Evolutionary conservation across 768 basidiomycete species (phyloP).

Genomic region (Lactarius sanguifluus): DNA sequence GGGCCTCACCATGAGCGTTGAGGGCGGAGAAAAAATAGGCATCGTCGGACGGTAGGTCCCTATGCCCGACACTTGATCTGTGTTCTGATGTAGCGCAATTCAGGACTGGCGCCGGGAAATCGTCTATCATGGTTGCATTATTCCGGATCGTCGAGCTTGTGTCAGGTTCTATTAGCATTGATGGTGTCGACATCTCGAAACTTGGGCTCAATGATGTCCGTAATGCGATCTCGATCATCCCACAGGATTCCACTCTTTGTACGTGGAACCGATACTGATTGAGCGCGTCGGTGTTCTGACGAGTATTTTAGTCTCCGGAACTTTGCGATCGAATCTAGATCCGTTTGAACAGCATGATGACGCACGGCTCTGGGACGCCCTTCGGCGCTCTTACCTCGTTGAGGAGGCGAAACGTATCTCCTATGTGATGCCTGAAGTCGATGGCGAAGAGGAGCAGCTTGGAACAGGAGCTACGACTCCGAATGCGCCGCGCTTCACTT

Average conservation of each 20-base stretch:
- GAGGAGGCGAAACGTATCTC: conserved; percentile 43
- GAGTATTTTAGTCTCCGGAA: conserved; percentile 61
- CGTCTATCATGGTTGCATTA: conserved; percentile 84
- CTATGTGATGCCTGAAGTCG: conserved; percentile 32
- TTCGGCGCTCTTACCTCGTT: conserved; percentile 81
- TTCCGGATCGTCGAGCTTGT: conserved; percentile 82
- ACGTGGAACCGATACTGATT: conserved; percentile 49
- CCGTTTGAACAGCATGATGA: conserved; percentile 84
- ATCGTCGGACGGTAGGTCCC: conserved; percentile 65
- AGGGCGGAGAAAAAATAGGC: conserved; percentile 85
- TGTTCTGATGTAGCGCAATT: conserved; percentile 10
- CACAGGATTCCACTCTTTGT: conserved; percentile 62
- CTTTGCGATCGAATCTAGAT: conserved; percentile 83
- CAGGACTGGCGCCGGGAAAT: conserved; percentile 83
- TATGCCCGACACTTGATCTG: conserved; percentile 21
- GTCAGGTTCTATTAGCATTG: conserved; percentile 73
- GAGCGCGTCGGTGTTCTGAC: conserved; percentile 20
- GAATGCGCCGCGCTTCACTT: conserved; percentile 54
- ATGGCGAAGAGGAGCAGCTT: conserved; percentile 42
- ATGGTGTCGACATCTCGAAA: conserved; percentile 79
- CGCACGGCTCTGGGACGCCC: conserved; percentile 80
- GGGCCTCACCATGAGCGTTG: conserved; percentile 68
- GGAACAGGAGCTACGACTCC: conserved; percentile 33
- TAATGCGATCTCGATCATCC: conserved; percentile 71
- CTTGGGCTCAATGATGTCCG: conserved; percentile 77